These are phyloP conservation scores for Petunia secreta DNA, from an alignment of 257 asterid species.

Conservation along the genomic window DNA sequence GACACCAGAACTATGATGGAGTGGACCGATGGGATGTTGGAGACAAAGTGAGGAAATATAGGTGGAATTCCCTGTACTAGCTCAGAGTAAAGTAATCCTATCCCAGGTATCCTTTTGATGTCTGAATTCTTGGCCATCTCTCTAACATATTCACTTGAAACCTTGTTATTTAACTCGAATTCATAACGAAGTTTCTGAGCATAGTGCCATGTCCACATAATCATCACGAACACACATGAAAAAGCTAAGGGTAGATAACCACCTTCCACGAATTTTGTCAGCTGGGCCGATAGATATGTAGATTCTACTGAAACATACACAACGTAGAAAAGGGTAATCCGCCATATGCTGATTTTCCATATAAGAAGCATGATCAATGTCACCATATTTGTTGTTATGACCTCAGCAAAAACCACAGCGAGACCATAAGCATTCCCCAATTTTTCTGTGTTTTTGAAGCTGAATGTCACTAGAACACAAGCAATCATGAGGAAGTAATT, in stretches of 20 bases:
- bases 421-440: constrained; percentile 67
- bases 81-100: constrained; percentile 61
- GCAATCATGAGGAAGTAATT: constrained; percentile 71
- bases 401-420: constrained; percentile 68
- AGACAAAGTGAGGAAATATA: constrained; percentile 56
- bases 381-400: constrained; percentile 55
- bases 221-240: constrained; percentile 43
- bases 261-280: constrained; percentile 63
- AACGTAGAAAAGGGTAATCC: constrained; percentile 44
- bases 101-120: constrained; percentile 52
- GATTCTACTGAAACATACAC: constrained; percentile 44
- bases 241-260: constrained; percentile 66
- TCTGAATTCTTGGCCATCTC: constrained; percentile 43
- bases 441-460: constrained; percentile 53
- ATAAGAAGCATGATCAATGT: constrained; percentile 59
- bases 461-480: constrained; percentile 50
- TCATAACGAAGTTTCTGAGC: constrained; percentile 50
- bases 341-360: constrained; percentile 64
- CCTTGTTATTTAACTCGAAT: constrained; percentile 63
- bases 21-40: constrained; percentile 57
- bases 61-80: constrained; percentile 77
- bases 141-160: constrained; percentile 40
- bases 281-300: constrained; percentile 48
- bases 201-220: constrained; percentile 69
- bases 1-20: constrained; percentile 64